Evolutionary conservation across 2,329 filamentous ascomycete genomes (phyloP), one percentile per base, ranked within the genome.

Genomic region (Xenosphaeropsis pyriputrescens): DNA sequence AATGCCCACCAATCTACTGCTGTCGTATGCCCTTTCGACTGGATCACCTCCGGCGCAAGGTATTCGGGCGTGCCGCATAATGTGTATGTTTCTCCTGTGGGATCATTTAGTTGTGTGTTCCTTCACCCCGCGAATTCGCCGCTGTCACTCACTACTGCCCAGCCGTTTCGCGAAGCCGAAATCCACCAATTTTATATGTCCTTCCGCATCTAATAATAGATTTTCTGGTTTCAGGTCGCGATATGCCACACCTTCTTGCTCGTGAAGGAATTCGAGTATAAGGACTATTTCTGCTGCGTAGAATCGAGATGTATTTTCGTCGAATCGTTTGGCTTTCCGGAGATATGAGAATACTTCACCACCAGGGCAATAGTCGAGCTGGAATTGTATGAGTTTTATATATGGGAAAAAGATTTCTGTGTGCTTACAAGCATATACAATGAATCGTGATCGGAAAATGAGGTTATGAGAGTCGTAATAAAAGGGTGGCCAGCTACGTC

Each of bases 1-100:
- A 91, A 66, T 1, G 84, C 83, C 84, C 84, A 89, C 83, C 83
- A 89, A 62, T 89, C 83, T 29, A 89, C 83, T 12, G 83, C 81
- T 2, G 72, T 76, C 2, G 72, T 78, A 52, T 80, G 75, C 11
- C 80, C 83, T 54, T 84, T 85, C 55, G 85, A 86, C 46, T 85
- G 75, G 47, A 89, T 88, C 32, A 89, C 83, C 60, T 89, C 83
- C 5, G 83, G 83, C 2, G 83, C 83, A 34, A 89, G 73, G 56
- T 89, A 89, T 54, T 89, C 83, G 34, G 83, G 83, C 2, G 83
- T 89, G 36, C 83, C 83, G 57, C 83, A 89, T 18, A 89, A 68
- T 3, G 83, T 89, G 51, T 88, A 89, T 5, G 83, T 88, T 60
- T 88, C 82, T 51, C 66, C 65, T 68, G 46, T 45, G 17, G 8